phyloP scores from a whole-genome alignment of 441 rosid genomes.

The Pelargonium cotyledonis region DNA sequence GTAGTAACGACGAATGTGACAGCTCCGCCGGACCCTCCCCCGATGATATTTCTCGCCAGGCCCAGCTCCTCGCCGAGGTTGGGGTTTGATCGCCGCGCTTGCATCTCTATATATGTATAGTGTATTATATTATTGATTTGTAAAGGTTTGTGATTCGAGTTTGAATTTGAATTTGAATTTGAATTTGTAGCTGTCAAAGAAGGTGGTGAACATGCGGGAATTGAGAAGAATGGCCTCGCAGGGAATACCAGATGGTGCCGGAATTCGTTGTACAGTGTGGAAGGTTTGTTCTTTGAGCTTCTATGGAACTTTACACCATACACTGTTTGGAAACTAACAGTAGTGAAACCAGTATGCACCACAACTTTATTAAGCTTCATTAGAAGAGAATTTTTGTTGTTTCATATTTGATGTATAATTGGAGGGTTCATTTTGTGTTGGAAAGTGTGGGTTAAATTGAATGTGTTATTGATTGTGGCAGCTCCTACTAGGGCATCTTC shows the following conservation, averaged over 20 bases:
- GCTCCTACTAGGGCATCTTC: conserved; percentile 85
- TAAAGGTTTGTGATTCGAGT: no score
- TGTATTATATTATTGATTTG: not conserved
- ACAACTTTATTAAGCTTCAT: not conserved
- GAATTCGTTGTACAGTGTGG: conserved; percentile 86
- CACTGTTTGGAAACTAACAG: no score
- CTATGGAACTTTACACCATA: not conserved
- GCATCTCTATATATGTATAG: not conserved
- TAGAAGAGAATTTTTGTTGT: no score
- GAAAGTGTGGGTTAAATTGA: no score
- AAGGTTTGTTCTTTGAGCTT: conserved; percentile 42
- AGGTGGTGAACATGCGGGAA: conserved; percentile 72
- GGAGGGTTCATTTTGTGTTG: no score
- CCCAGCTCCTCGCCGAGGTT: conserved; percentile 80
- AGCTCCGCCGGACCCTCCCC: conserved; percentile 35
- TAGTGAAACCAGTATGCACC: no score
- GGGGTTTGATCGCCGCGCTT: not conserved
- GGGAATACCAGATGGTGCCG: conserved; percentile 77
- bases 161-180: conserved; percentile 4
- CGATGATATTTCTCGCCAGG: conserved; percentile 72
- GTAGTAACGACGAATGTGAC: conserved; percentile 30
- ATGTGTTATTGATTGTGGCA: conserved; percentile 32
- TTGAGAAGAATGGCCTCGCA: conserved; percentile 74
- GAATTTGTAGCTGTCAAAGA: conserved; percentile 68
- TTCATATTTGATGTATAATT: no score